A percentile compares a stretch with the other conserved stretches of the same genome.
These are phyloP conservation scores for Lunularia cruciata DNA, from an alignment of 225 moss, liverwort and hornwort genomes.

Conservation along the genomic window DNA sequence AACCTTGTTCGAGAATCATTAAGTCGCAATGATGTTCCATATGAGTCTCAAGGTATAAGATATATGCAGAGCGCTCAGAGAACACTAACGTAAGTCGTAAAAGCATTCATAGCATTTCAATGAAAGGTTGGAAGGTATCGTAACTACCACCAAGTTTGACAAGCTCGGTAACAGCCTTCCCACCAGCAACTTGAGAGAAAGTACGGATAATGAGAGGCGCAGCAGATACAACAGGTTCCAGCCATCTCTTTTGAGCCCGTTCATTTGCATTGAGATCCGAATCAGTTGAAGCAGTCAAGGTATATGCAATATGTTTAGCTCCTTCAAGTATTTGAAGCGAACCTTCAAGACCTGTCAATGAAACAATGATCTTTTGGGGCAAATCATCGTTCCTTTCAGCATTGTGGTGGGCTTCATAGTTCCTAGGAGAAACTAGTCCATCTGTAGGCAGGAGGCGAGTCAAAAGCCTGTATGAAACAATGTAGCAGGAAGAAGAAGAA, in stretches of 20 bases:
- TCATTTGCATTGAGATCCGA: constrained; percentile 2
- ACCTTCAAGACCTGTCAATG: constrained; percentile 45
- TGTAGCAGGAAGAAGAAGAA: constrained; percentile 58
- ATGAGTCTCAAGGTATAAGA: no score
- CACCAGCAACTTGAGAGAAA: constrained; percentile 47
- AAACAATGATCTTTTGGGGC: neutral
- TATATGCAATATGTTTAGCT: constrained; percentile 48
- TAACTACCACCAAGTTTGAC: constrained; percentile 60
- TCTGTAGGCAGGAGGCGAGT: constrained; percentile 37
- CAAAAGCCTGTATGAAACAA: constrained; percentile 51
- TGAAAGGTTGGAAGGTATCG: neutral
- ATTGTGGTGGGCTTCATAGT: neutral
- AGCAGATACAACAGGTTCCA: constrained; percentile 52
- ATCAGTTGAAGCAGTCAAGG: constrained; percentile 8
- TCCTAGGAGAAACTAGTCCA: constrained; percentile 25
- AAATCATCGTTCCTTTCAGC: neutral
- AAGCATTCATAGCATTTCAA: no score
- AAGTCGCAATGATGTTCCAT: no score
- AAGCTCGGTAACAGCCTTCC: constrained; percentile 31
- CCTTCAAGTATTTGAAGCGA: constrained; percentile 50
- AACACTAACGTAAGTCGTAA: neutral
- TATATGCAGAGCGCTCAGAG: neutral
- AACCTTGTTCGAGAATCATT: neutral
- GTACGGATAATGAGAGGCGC: constrained; percentile 43
- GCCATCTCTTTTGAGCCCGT: constrained; percentile 40